These are phyloP conservation scores for Neoboletus magnificus DNA, from an alignment of 768 basidiomycete genomes.

Conservation along the genomic window DNA sequence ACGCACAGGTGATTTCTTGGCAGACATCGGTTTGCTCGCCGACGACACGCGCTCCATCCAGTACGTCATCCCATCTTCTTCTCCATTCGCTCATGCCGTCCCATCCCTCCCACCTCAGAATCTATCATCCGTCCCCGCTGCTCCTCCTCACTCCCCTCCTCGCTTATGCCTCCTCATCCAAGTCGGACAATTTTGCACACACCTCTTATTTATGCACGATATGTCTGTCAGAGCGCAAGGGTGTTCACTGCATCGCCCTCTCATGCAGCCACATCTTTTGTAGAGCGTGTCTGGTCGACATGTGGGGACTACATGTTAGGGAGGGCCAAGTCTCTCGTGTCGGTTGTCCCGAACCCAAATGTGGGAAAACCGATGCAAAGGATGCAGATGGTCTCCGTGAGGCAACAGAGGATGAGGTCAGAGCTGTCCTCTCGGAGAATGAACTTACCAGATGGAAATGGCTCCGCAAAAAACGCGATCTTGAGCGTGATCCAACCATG, in stretches of 20 bases:
- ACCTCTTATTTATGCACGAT: conserved; percentile 71
- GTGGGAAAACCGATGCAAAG: conserved; percentile 51
- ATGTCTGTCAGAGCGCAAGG: conserved; percentile 72
- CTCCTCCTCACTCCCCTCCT: conserved; percentile 47
- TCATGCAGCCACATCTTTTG: conserved; percentile 81
- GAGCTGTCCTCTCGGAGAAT: conserved; percentile 62
- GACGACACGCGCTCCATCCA: conserved; percentile 32
- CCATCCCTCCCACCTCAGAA: conserved; percentile 13
- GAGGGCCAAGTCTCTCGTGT: conserved; percentile 79
- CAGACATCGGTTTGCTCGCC: conserved; percentile 38
- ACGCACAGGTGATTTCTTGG: conserved; percentile 62
- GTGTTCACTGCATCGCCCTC: conserved; percentile 68
- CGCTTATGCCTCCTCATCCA: conserved; percentile 46
- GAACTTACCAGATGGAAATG: conserved; percentile 73
- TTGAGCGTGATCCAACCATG: conserved; percentile 78
- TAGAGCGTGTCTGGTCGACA: conserved; percentile 71
- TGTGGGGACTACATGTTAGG: conserved; percentile 76
- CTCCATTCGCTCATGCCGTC: conserved; percentile 26
- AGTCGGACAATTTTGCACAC: conserved; percentile 54
- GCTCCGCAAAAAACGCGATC: conserved; percentile 65
- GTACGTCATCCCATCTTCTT: conserved; percentile 9
- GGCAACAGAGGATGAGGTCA: conserved; percentile 69
- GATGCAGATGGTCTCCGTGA: conserved; percentile 35
- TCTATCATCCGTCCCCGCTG: conserved; percentile 56
- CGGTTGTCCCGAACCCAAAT: conserved; percentile 76